Percentiles rank a stretch among this genome's conserved stretches.
Conservation (phyloP, 768 basidiomycete species). For the Gyrodon lividus region DNA sequence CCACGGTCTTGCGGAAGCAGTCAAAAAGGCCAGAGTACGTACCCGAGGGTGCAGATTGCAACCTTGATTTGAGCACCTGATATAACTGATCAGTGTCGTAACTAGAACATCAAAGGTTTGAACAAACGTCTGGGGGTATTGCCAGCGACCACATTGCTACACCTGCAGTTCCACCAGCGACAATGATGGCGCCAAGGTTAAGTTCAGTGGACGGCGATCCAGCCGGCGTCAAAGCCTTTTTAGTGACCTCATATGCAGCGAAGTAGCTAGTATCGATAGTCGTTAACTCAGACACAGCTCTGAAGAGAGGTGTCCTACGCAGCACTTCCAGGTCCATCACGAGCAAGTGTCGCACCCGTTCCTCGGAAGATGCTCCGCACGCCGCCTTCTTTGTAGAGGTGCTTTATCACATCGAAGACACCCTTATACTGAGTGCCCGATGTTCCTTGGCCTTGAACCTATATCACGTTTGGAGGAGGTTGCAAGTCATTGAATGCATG, state of each 20-base stretch:
- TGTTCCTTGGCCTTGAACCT: slow-evolving; percentile 88
- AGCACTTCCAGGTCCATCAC: slow-evolving; percentile 96
- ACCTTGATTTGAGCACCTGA: slow-evolving; percentile 91
- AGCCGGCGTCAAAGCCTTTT: slow-evolving; percentile 79
- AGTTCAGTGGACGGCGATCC: slow-evolving; percentile 79
- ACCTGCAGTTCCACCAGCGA: slow-evolving; percentile 93
- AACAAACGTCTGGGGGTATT: slow-evolving; percentile 91
- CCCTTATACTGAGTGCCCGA: slow-evolving; percentile 78
- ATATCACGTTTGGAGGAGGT: slow-evolving; percentile 18
- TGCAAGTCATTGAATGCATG: neutral
- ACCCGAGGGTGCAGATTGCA: slow-evolving; percentile 95
- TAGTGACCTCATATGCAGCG: slow-evolving; percentile 93
- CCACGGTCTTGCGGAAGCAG: slow-evolving; percentile 89
- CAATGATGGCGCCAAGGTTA: slow-evolving; percentile 80
- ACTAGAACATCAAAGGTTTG: neutral
- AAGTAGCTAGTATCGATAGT: slow-evolving; percentile 67
- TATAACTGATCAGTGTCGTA: slow-evolving; percentile 7
- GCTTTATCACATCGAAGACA: slow-evolving; percentile 85
- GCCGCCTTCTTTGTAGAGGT: slow-evolving; percentile 93
- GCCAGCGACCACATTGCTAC: slow-evolving; percentile 98
- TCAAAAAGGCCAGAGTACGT: slow-evolving; percentile 96
- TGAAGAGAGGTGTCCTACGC: slow-evolving; percentile 56
- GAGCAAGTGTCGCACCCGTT: slow-evolving; percentile 86
- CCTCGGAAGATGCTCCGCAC: slow-evolving; percentile 90
- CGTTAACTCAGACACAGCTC: slow-evolving; percentile 8